These are phyloP conservation scores for Kazachstania kunashirensis DNA, from an alignment of 805 yeast genomes.

Conservation along the genomic window DNA sequence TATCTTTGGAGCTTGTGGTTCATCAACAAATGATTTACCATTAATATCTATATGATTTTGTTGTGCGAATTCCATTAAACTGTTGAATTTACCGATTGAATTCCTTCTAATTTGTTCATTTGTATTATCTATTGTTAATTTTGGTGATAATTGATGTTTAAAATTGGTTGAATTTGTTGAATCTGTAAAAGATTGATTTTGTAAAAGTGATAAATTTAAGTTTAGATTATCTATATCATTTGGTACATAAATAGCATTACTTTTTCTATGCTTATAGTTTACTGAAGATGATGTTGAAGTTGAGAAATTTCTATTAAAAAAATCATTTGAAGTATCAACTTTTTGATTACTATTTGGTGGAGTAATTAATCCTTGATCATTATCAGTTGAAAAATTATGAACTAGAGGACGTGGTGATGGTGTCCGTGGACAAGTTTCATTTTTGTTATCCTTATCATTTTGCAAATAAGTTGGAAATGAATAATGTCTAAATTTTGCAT, in stretches of 20 bases:
- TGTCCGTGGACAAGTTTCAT: too few species aligned
- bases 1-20: slow-evolving; percentile 18
- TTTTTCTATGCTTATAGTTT: neutral
- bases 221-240: neutral
- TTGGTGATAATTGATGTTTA: slow-evolving; percentile 11
- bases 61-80: slow-evolving; percentile 16
- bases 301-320: too few species aligned
- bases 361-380: too few species aligned
- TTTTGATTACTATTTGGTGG: too few species aligned
- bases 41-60: slow-evolving; percentile 12
- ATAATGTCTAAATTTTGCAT: too few species aligned
- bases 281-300: too few species aligned
- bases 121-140: slow-evolving; percentile 14
- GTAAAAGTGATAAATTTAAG: neutral
- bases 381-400: too few species aligned
- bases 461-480: too few species aligned
- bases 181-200: neutral
- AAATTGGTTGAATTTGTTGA: neutral
- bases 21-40: slow-evolving; percentile 18
- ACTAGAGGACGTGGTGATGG: too few species aligned
- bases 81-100: slow-evolving; percentile 12
- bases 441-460: too few species aligned
- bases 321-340: too few species aligned
- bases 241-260: neutral
- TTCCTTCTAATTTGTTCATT: slow-evolving; percentile 25